Evolutionary conservation across 2,329 filamentous ascomycete species (phyloP), one percentile per base, ranked within the genome.

Genomic region (Fusarium transvaalense): DNA sequence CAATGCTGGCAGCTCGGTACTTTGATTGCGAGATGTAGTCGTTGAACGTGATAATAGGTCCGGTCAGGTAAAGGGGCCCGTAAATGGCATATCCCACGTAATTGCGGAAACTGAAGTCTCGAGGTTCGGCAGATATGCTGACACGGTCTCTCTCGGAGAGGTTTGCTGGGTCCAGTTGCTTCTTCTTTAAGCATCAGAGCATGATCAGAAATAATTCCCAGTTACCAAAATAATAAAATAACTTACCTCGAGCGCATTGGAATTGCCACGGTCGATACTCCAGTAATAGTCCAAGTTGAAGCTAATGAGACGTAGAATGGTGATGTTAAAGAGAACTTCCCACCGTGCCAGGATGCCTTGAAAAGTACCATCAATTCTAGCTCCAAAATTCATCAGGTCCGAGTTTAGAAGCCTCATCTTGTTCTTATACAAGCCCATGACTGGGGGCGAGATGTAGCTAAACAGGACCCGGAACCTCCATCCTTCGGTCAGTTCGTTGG

Each of bases 271-370:
- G 68, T 92, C 89, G 4, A 92, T 79, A 73, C 92, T 96, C 95
- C 96, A 99, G 78, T 97, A 95, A 78, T 97, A 94, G 80, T 99
- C 96, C 76, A 99, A 80, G 78, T 98, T 98, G 85, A 97, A 99
- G 78, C 95, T 97, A 74, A 99, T 94, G 47, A 98, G 84, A 7
- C 96, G 90, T 57, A 99, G 82, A 27, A 98, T 91, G 5, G 95
- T 97, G 65, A 99, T 89, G 76, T 99, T 99, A 85, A 99, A 99
- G 7, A 97, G 85, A n/a, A 99, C 90, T 78, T 98, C 93, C 96
- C 96, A 99, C 61, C 95, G 88, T 0, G 91, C 85, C 76, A 97
- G 89, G n/a, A 99, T 82, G 1, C 96, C 96, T 10, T 93, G 89
- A 69, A 91, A 91, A 53, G 59, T 71, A 27, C 85, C 84, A 79